These are phyloP conservation scores for Phallus indusiatus DNA, from an alignment of 768 basidiomycete genomes.

Conservation along the genomic window DNA sequence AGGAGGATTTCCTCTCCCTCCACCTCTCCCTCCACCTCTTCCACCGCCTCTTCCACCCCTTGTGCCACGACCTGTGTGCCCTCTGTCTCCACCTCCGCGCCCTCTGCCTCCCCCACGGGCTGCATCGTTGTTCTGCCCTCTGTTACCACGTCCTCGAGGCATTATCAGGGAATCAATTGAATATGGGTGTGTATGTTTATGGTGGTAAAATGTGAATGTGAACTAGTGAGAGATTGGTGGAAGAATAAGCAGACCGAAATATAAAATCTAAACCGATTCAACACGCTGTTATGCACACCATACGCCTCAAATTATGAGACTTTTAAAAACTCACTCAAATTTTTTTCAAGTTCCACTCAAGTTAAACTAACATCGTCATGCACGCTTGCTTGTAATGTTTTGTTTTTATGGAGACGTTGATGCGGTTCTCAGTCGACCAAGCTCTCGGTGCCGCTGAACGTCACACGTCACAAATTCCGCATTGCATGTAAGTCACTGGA, in stretches of 20 bases:
- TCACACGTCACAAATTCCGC: background rate
- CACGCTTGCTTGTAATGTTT: too few relatives aligned
- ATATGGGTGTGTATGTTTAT: too few relatives aligned
- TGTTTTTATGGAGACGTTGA: too few relatives aligned
- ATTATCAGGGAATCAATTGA: background rate
- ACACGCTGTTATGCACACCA: too few relatives aligned
- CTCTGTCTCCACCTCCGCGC: background rate
- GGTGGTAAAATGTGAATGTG: too few relatives aligned
- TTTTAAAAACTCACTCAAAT: too few relatives aligned
- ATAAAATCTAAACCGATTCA: too few relatives aligned
- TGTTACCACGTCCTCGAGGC: background rate
- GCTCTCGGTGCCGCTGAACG: background rate
- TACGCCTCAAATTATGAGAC: too few relatives aligned
- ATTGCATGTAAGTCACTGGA: background rate
- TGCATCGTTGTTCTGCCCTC: background rate
- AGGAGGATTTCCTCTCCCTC: background rate
- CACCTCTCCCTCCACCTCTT: background rate
- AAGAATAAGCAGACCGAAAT: too few relatives aligned
- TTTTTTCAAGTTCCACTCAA: background rate
- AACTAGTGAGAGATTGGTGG: too few relatives aligned
- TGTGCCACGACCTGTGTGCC: background rate
- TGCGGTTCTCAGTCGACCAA: background rate
- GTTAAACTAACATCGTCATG: background rate
- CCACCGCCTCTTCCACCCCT: background rate
- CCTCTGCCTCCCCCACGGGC: conserved; percentile 2